Percentiles rank a stretch among this genome's conserved stretches.
Conservation (phyloP, 75 land plant species). For the Chamaecyparis obtusa region DNA sequence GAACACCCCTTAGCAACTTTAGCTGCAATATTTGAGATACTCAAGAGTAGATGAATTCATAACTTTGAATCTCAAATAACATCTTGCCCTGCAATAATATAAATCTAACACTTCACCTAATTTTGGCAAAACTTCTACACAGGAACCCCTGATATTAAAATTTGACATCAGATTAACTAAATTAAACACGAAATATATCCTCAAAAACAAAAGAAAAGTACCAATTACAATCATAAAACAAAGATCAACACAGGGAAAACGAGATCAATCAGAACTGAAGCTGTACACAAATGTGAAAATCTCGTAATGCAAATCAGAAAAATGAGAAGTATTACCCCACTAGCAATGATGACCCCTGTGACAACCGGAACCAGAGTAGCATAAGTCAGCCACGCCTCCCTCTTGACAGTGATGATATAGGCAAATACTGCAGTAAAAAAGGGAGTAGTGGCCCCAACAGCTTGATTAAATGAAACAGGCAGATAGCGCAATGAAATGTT, state of each 20-base stretch:
- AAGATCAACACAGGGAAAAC: not conserved
- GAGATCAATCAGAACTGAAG: not conserved
- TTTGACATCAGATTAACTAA: not conserved
- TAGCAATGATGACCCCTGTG: slow-evolving; percentile 82
- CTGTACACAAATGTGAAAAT: not conserved
- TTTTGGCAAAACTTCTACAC: not conserved
- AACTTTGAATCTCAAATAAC: not conserved
- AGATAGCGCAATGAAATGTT: slow-evolving; percentile 73
- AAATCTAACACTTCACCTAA: not conserved
- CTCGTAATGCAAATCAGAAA: not conserved
- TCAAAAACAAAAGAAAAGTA: not conserved
- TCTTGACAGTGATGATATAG: slow-evolving; percentile 61
- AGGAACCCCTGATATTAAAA: not conserved
- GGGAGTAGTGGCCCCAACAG: slow-evolving; percentile 91
- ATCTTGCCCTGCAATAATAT: not conserved
- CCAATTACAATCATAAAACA: not conserved
- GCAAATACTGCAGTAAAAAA: slow-evolving; percentile 91
- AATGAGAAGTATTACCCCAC: slow-evolving; percentile 47
- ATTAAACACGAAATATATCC: too few relatives aligned
- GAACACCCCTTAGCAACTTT: not conserved
- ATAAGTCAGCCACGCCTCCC: slow-evolving; percentile 82
- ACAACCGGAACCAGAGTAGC: slow-evolving; percentile 77
- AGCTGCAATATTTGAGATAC: not conserved
- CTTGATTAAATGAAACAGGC: slow-evolving; percentile 90
- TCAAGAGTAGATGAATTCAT: not conserved